These are phyloP conservation scores for Paramecium pentaurelia DNA, from an alignment of 73 alveolate genomes.

Conservation along the genomic window DNA sequence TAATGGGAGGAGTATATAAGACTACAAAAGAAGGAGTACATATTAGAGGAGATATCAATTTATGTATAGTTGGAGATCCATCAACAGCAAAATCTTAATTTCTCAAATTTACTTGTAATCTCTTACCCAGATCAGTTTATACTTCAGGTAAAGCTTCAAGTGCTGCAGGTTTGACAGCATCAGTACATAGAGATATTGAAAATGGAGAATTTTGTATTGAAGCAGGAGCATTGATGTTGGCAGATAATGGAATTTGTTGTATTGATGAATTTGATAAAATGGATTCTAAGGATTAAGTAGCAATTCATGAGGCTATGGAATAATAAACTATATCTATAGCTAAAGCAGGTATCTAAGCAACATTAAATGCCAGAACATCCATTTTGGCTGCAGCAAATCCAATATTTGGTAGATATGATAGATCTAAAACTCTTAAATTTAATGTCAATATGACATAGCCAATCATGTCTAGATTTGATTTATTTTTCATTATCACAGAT, in stretches of 20 bases:
- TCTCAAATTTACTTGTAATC: constrained; percentile 91
- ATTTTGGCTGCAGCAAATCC: constrained; percentile 99
- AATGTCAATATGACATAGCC: constrained; percentile 98
- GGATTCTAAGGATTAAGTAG: constrained; percentile 98
- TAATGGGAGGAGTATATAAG: constrained; percentile 96
- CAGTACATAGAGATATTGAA: constrained; percentile 93
- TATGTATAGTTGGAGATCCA: constrained; percentile 99
- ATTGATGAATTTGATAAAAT: constrained; percentile 99
- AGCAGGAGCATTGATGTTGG: constrained; percentile 99
- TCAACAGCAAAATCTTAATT: constrained; percentile 98
- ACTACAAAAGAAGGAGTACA: constrained; percentile 95
- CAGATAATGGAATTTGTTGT: constrained; percentile 99
- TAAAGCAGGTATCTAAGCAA: constrained; percentile 95
- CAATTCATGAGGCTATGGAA: constrained; percentile 99
- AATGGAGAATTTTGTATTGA: constrained; percentile 98
- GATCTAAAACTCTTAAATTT: constrained; percentile 85
- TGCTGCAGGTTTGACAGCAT: constrained; percentile 98
- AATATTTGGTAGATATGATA: constrained; percentile 93
- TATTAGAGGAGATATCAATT: constrained; percentile 98
- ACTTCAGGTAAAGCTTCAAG: constrained; percentile 99
- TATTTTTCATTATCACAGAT: constrained; percentile 33
- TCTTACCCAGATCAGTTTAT: constrained; percentile 93
- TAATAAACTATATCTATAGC: constrained; percentile 99
- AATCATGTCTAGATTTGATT: constrained; percentile 98
- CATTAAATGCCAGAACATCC: constrained; percentile 95